Conservation (phyloP, 768 basidiomycete genomes). For the Gloeostereum incarnatum region DNA sequence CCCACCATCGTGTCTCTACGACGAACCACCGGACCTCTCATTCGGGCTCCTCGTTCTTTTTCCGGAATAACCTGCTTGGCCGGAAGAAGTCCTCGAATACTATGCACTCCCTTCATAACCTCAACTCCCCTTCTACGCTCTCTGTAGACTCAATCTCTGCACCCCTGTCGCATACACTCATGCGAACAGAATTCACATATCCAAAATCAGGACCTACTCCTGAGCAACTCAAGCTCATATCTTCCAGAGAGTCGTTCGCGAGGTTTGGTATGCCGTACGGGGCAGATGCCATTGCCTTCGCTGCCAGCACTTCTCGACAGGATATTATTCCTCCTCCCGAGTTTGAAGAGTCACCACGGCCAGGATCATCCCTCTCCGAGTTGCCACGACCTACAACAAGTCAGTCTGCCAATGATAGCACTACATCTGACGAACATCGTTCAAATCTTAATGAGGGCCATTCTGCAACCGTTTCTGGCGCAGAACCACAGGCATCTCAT, state of each 20-base stretch:
- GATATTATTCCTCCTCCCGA: slow-evolving; percentile 17
- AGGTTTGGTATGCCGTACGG: slow-evolving; percentile 66
- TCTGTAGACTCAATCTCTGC: slow-evolving; percentile 69
- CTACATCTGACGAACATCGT: no score
- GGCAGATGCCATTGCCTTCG: slow-evolving; percentile 33
- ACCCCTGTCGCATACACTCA: slow-evolving; percentile 65
- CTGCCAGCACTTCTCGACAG: slow-evolving; percentile 23
- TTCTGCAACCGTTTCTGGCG: no score
- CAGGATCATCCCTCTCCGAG: no score
- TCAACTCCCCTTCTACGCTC: slow-evolving; percentile 59
- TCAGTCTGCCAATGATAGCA: no score
- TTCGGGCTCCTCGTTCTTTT: slow-evolving; percentile 28
- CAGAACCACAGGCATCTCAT: no score
- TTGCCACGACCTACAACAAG: no score
- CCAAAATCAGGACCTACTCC: slow-evolving; percentile 56
- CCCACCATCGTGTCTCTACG: slow-evolving; percentile 16
- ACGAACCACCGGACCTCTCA: slow-evolving; percentile 23
- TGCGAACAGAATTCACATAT: slow-evolving; percentile 63
- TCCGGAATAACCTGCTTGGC: slow-evolving; percentile 32
- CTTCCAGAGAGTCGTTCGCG: slow-evolving; percentile 54
- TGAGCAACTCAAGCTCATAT: slow-evolving; percentile 58
- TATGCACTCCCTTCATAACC: slow-evolving; percentile 26
- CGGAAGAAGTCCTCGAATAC: slow-evolving; percentile 36
- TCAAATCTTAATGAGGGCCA: no score
- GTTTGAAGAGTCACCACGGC: slow-evolving; percentile 18